Evolutionary conservation across 2,329 filamentous ascomycete genomes (phyloP).

Genomic region (Thielaviopsis euricoi): DNA sequence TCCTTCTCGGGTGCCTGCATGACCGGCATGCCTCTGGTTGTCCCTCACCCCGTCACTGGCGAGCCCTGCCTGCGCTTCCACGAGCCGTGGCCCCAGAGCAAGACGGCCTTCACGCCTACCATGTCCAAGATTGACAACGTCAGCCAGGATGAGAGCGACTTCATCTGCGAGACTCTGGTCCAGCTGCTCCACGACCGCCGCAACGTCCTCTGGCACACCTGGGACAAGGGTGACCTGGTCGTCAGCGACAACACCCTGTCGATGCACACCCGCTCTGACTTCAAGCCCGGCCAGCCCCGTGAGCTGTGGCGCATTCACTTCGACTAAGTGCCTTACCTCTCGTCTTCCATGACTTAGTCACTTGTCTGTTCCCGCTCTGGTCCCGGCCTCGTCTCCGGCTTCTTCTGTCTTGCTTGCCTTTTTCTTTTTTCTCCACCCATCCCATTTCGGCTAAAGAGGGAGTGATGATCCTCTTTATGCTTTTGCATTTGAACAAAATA

Average conservation of each 20-base stretch:
- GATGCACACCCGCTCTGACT: constrained; percentile 33
- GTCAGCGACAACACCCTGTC: constrained; percentile 34
- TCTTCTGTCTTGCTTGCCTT: too few relatives aligned
- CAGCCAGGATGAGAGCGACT: constrained; percentile 17
- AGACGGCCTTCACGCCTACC: constrained; percentile 32
- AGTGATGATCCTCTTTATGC: background rate
- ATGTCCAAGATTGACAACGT: constrained; percentile 25
- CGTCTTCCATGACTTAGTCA: background rate
- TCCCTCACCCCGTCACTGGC: constrained; percentile 27
- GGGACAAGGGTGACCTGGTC: constrained; percentile 38
- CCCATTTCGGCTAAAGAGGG: background rate
- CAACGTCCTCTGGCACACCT: constrained; percentile 31
- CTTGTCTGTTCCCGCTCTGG: too few relatives aligned
- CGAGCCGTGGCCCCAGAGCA: constrained; percentile 35
- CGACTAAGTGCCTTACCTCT: constrained; percentile 15
- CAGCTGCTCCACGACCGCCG: constrained; percentile 31
- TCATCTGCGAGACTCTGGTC: constrained; percentile 19
- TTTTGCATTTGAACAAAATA: background rate
- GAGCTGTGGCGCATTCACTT: constrained; percentile 36
- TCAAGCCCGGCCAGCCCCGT: constrained; percentile 25
- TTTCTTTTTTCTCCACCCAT: too few relatives aligned
- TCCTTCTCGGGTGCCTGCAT: constrained; percentile 29
- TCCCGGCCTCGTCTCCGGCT: too few relatives aligned
- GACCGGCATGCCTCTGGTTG: constrained; percentile 26
- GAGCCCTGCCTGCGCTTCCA: constrained; percentile 36